Percentiles rank a stretch among this genome's conserved stretches.
Conservation (phyloP, 345 rosid genomes). For the Linum trigynum region DNA sequence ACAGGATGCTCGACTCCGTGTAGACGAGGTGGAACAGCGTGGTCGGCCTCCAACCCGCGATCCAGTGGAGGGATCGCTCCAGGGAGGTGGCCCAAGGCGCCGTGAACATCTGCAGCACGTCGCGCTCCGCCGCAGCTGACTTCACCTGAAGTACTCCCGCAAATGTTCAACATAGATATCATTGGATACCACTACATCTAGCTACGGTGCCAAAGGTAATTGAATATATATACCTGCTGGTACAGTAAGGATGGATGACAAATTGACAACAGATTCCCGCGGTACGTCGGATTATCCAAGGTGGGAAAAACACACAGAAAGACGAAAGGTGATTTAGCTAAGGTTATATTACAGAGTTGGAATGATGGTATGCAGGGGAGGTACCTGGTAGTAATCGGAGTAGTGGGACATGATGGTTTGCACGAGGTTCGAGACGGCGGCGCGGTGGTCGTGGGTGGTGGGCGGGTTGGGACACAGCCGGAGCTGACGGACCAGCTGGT, state of each 20-base stretch:
- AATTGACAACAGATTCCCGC: too few species aligned
- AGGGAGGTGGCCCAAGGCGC: constrained; percentile 74
- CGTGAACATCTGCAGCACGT: constrained; percentile 42
- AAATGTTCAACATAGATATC: not conserved
- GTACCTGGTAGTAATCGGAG: constrained; percentile 36
- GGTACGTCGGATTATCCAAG: too few species aligned
- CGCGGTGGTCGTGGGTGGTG: constrained; percentile 21
- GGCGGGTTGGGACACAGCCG: constrained; percentile 35
- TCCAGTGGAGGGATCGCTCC: constrained; percentile 83
- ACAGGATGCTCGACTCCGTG: constrained; percentile 65
- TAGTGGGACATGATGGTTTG: constrained; percentile 41
- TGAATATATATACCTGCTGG: too few species aligned
- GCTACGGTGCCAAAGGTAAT: not conserved
- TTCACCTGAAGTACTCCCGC: constrained; percentile 16
- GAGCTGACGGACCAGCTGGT: constrained; percentile 41
- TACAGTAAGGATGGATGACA: too few species aligned
- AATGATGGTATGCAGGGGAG: too few species aligned
- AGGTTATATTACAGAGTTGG: too few species aligned
- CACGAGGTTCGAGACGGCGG: constrained; percentile 31
- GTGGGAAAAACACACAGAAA: too few species aligned
- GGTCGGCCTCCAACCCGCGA: constrained; percentile 75
- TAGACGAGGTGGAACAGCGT: constrained; percentile 71
- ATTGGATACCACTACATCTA: not conserved
- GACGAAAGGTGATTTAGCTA: too few species aligned
- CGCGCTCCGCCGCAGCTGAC: constrained; percentile 36